Evolutionary conservation across 2,329 filamentous ascomycete species (phyloP), one percentile per base, ranked within the genome.

Genomic region (Tolypocladium capitatum): DNA sequence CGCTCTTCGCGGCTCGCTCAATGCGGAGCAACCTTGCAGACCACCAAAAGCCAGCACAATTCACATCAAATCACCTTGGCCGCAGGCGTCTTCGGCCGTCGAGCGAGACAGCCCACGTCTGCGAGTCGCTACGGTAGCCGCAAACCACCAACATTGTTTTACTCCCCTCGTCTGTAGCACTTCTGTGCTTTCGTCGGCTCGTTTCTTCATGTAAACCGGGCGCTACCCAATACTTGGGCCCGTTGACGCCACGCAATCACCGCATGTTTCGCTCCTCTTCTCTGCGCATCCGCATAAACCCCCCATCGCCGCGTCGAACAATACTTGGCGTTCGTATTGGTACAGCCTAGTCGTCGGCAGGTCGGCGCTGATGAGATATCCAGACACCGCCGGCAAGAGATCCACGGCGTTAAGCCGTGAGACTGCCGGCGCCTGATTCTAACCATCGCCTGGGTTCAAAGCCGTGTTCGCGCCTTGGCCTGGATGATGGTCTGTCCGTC

Each of bases 171-270:
- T 20, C 14, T 44, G 28, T 28, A 21, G 43, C 18, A 21, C 14
- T n/a, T 34, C 24, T 34, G 32, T 14, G 18, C 18, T 21, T 21
- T 31, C 32, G 43, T 44, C 33, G 43, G 28, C 30, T 33, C 16
- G 28, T 33, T 33, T 44, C 44, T 43, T 57, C 49, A 59, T 59
- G 58, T 57, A 60, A 48, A 55, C 47, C 53, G 55, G 49, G 58
- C 58, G 59, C 56, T 60, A 59, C 60, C 61, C 56, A 50, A 57
- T 51, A 54, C 47, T 56, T 55, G 61, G 61, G 54, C 53, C 52
- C 38, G 52, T 18, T 10, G n/a, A 41, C 38, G 38, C 38, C 38
- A 14, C 5, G 24, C 38, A n/a, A 27, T 21, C 24, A 41, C 24
- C 38, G 8, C 38, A n/a, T 28, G 24, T 41, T 41, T 41, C 38